phyloP scores from a whole-genome alignment of 441 rosid species.

The Raphanus hybrid region DNA sequence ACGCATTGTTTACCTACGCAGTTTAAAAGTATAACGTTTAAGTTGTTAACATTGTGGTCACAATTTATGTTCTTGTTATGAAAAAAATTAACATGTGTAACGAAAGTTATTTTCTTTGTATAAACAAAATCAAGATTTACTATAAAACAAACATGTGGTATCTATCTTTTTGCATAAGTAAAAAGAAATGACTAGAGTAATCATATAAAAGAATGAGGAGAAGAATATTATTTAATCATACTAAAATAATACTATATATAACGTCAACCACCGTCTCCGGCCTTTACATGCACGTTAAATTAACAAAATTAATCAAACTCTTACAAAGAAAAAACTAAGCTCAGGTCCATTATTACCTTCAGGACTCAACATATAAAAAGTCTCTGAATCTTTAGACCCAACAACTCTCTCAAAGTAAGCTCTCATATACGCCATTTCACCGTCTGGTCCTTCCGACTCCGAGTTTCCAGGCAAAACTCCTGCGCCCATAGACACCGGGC shows the following conservation, averaged over 20 bases:
- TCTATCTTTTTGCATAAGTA: neutral
- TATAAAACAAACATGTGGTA: neutral
- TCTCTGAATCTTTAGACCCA: constrained; percentile 58
- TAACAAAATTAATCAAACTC: constrained; percentile 35
- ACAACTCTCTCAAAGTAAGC: constrained; percentile 51
- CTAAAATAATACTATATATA: constrained; percentile 11
- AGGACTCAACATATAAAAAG: constrained; percentile 53
- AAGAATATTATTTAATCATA: neutral
- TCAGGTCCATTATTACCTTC: constrained; percentile 57
- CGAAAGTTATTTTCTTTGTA: neutral
- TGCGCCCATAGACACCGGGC: constrained; percentile 80
- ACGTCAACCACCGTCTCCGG: constrained; percentile 17
- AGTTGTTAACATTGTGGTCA: neutral
- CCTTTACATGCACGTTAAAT: constrained; percentile 25
- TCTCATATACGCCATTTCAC: constrained; percentile 49
- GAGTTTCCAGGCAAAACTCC: constrained; percentile 57
- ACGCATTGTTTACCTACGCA: neutral
- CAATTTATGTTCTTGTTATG: neutral
- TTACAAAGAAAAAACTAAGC: constrained; percentile 52
- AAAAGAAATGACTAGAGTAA: neutral
- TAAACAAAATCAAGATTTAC: neutral
- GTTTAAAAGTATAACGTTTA: neutral
- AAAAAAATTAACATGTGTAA: neutral
- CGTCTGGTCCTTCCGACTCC: constrained; percentile 46
- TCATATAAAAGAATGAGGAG: neutral